Base-by-base conservation (phyloP, 805 yeast species). In the Metschnikowia continentalis region DNA sequence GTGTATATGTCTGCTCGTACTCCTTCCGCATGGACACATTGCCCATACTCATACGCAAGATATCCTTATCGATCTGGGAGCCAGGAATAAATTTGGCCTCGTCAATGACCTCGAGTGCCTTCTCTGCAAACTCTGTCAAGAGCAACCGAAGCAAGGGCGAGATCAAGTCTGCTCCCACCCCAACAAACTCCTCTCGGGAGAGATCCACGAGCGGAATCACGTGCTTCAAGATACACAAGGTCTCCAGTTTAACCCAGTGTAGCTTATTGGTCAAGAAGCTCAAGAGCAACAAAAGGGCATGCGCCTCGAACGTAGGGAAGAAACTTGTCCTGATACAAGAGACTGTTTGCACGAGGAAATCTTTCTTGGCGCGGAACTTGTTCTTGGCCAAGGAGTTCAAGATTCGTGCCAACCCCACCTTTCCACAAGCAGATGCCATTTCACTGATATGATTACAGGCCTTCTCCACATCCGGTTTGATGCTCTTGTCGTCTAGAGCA, bases 101-200 rank as follows among this genome's bases (percentile, higher is more conserved):
- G 60, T 92, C 98, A 45, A 94, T 74, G 0, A 94, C 98, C 54
- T 86, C 94, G 38, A 94, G 70, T 0, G 98, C 97, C 49, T 83
- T 84, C 54, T 88, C 90, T 1, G 96, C 97, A 66, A 80, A 86
- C 37, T 90, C 96, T 0, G 97, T 90, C 56, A 88, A 76, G 48
- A 81, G 66, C 23, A 94, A 72, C 49, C 98, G 76, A 57, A 94
- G 72, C 46, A 95, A 72, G 2, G 99, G 99, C 1, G 96, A 86
- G 5, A 94, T 88, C 48, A 94, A 72, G 63, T 94, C 99, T 0
- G 99, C 98, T 4, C 99, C 99, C 36, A 90, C 85, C 1, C 96
- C 95, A 30, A 80, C 77, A 63, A 90, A 90, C 60, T 86, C 96
- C 17, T 86, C 88, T 35, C 85, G 72, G 42, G 81, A 83, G 48